phyloP scores from a whole-genome alignment of 2,329 filamentous ascomycete species.

The Elsinoe arachidis region DNA sequence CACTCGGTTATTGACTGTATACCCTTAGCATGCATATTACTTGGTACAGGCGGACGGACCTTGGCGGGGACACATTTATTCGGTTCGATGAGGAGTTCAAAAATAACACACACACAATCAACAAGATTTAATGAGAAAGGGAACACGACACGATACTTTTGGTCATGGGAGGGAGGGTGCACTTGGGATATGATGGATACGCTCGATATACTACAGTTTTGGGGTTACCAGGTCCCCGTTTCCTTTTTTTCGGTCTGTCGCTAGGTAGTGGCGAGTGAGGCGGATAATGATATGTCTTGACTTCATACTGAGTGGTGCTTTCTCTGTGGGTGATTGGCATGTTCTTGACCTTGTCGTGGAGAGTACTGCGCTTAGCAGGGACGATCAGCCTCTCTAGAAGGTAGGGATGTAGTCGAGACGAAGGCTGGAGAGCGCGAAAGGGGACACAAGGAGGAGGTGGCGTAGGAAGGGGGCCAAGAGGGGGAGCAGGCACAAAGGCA shows the following conservation, averaged over 20 bases:
- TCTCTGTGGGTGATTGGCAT: no score
- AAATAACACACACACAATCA: neutral
- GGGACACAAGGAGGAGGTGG: neutral
- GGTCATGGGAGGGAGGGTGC: neutral
- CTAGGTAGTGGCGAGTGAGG: neutral
- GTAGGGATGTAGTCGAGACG: no score
- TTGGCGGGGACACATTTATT: neutral
- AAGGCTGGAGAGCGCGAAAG: neutral
- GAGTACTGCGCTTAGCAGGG: no score
- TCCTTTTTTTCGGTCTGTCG: neutral
- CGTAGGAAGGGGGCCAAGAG: no score
- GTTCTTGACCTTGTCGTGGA: no score
- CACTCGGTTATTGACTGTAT: neutral
- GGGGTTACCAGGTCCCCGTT: neutral
- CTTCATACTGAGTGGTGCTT: neutral
- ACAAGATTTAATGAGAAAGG: conserved; percentile 3
- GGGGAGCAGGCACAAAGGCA: no score
- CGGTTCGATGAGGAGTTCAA: neutral
- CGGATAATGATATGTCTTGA: conserved; percentile 2
- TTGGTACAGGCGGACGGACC: neutral
- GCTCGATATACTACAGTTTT: neutral
- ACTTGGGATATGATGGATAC: neutral
- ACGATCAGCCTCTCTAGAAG: no score
- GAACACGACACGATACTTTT: neutral
- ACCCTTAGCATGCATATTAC: conserved; percentile 12